Conservation (phyloP, 176 grass and related monocot species). For the Triticum aestivum region DNA sequence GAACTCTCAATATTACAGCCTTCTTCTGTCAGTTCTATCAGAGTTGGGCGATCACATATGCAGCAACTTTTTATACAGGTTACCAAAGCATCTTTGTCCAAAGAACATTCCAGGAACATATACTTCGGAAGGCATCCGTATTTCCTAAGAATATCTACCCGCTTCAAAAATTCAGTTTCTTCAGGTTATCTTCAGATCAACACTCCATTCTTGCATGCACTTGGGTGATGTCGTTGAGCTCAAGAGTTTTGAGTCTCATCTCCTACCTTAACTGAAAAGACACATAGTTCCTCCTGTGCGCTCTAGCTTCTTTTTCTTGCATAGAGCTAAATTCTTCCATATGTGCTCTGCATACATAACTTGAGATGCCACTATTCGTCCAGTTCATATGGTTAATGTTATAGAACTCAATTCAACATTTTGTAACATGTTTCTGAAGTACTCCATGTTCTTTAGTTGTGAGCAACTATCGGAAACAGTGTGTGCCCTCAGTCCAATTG, state of each 20-base stretch:
- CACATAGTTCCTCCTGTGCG: background rate
- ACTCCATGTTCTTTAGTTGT: background rate
- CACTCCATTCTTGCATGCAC: background rate
- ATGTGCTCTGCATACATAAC: constrained; percentile 1
- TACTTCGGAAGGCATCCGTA: background rate
- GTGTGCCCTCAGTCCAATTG: background rate
- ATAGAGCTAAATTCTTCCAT: background rate
- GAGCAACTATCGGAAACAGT: constrained; percentile 7
- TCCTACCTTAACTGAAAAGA: background rate
- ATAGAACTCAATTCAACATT: background rate
- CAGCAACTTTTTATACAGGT: background rate
- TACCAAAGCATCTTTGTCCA: background rate
- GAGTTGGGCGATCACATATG: background rate
- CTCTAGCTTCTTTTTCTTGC: background rate
- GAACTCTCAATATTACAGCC: background rate
- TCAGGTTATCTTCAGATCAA: constrained; percentile 2
- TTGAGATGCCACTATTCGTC: background rate
- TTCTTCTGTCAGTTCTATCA: constrained; percentile 15
- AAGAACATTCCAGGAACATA: constrained; percentile 15
- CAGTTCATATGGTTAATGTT: background rate
- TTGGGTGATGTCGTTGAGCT: background rate
- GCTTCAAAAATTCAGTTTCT: background rate
- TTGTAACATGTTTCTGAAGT: background rate
- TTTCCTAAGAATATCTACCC: background rate
- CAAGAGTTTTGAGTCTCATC: background rate